Conservation (phyloP, 148 eudicot species). For the Silene latifolia region DNA sequence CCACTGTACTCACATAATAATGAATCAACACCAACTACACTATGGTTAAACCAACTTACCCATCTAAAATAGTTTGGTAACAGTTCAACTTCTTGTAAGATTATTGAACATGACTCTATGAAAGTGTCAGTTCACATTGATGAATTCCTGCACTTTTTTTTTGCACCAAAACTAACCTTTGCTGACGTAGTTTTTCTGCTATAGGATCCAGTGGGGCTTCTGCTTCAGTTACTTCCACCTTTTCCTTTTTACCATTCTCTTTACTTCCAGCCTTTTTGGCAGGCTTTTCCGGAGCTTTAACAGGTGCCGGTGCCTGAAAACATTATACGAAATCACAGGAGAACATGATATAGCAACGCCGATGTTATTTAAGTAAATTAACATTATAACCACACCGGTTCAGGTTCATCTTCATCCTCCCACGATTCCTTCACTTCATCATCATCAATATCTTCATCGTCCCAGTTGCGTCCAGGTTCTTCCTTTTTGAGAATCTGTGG, state of each 20-base stretch:
- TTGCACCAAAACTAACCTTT: constrained; percentile 30
- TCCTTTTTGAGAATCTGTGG: constrained; percentile 53
- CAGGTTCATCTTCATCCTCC: constrained; percentile 96
- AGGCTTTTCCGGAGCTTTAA: constrained; percentile 37
- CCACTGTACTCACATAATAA: neutral
- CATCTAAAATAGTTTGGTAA: neutral
- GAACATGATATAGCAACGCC: neutral
- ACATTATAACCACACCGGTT: constrained; percentile 46
- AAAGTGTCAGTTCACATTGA: neutral
- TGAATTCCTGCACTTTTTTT: neutral
- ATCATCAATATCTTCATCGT: constrained; percentile 90
- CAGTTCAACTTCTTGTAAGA: neutral
- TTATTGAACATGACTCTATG: neutral
- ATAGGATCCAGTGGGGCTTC: constrained; percentile 39
- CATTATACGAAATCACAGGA: neutral
- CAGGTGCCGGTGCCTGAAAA: constrained; percentile 37
- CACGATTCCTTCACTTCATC: constrained; percentile 84
- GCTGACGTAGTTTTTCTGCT: constrained; percentile 49
- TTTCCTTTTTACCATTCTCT: constrained; percentile 34
- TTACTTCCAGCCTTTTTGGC: constrained; percentile 36
- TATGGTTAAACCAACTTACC: neutral
- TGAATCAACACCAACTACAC: neutral
- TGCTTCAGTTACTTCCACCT: constrained; percentile 30
- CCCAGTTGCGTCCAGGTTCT: constrained; percentile 55
- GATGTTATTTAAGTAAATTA: neutral